Base-by-base conservation (phyloP, 495 filamentous ascomycete genomes). In the Penicilliopsis zonata region DNA sequence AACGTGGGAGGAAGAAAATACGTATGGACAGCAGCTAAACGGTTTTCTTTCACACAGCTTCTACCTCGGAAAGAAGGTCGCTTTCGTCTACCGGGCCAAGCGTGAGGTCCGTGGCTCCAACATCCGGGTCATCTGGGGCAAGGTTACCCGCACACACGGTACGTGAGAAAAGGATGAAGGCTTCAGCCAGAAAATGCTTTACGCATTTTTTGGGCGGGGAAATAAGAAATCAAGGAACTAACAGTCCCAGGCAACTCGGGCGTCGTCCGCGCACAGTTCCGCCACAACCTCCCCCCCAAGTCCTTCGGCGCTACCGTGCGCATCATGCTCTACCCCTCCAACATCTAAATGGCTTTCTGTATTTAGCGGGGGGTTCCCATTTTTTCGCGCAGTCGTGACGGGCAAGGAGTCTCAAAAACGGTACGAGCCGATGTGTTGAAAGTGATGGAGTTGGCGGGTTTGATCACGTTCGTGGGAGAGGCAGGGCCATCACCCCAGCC, bases 51-150 rank as follows among this genome's bases (percentile, higher is more conserved):
- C n/a, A 6, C 28, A 29, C 45, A 82, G 74, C 61, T 88, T 87
- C 73, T 87, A 86, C 68, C 68, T 82, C 33, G 88, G 90, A 70
- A 95, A 98, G 77, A 85, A 81, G 65, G 74, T 94, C 55, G 88
- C 88, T 49, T 96, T 85, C 61, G 86, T 98, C 61, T 96, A 96
- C 72, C 82, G 86, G 45, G 90, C 78, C 39, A 76, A 82, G 68
- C 80, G 74, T 65, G 86, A 93, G 70, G 69, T 87, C 47, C 83
- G 85, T 49, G 90, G 90, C 55, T 85, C 86, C 58, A 94, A 96
- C 76, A 86, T 96, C 62, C 71, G 87, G 55, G 87, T 95, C 41
- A 96, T 96, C 67, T 98, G 92, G 90, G 92, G 92, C 65, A 96
- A 94, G 73, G 76, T 96, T 52, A 94, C 86, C 52, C 74, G 84